Evolutionary conservation across 2,329 filamentous ascomycete species (phyloP).

Genomic region (Penicillium sp.): DNA sequence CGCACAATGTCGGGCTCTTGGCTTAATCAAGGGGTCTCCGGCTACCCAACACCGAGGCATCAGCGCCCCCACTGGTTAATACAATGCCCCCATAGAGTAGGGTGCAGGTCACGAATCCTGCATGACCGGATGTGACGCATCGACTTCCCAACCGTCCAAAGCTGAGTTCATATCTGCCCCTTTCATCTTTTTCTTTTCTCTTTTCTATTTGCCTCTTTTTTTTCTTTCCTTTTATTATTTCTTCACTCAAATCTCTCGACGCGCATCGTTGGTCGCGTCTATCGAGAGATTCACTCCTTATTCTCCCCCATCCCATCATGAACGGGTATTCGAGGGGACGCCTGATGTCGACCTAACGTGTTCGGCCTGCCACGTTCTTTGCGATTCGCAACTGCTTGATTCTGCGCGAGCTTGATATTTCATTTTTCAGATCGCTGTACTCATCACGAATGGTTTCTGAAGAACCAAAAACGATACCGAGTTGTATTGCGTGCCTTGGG

Average conservation of each 20-base stretch:
- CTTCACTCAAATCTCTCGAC: neutral
- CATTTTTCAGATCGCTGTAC: neutral
- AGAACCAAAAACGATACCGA: neutral
- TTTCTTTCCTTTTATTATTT: neutral
- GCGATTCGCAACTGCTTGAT: neutral
- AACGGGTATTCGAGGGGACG: conserved; percentile 8
- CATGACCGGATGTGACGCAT: conserved; percentile 18
- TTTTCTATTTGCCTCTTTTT: neutral
- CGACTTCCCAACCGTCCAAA: conserved; percentile 3
- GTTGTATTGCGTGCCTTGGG: neutral
- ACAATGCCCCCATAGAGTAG: conserved; percentile 3
- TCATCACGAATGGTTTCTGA: neutral
- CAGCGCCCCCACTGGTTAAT: neutral
- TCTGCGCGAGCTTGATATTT: neutral
- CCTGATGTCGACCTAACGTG: conserved; percentile 7
- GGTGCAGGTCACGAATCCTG: conserved; percentile 11
- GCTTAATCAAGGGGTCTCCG: conserved; percentile 3
- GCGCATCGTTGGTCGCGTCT: neutral
- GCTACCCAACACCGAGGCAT: neutral
- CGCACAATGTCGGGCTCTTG: neutral
- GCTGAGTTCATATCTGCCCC: neutral
- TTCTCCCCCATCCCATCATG: conserved; percentile 9
- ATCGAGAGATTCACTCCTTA: neutral
- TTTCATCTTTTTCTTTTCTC: neutral
- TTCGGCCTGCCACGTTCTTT: conserved; percentile 1